phyloP scores from a whole-genome alignment of 176 grass and related monocot genomes.

The Metroxylon sagu region DNA sequence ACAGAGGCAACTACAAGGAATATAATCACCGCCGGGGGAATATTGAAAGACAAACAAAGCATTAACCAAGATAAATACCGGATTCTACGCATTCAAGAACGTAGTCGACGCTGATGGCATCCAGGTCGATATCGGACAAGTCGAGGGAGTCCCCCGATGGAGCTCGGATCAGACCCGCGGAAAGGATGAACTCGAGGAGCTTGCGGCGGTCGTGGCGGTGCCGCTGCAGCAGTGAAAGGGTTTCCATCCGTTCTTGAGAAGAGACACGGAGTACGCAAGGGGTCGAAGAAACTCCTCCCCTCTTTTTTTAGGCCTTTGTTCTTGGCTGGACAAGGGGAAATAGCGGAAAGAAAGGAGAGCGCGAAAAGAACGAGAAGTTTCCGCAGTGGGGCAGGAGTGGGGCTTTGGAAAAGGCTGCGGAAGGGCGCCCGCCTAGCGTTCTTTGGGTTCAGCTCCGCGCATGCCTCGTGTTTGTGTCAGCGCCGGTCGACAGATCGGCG shows the following conservation, averaged over 20 bases:
- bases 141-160: slow-evolving; percentile 31
- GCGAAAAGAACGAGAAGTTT: too few species aligned
- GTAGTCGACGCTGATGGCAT: slow-evolving; percentile 63
- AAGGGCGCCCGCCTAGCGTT: too few species aligned
- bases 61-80: slow-evolving; percentile 23
- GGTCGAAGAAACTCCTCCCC: too few species aligned
- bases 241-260: slow-evolving; percentile 33
- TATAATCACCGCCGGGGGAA: neutral
- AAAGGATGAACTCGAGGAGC: slow-evolving; percentile 73
- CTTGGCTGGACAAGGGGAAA: too few species aligned
- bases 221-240: slow-evolving; percentile 40
- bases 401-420: too few species aligned
- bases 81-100: slow-evolving; percentile 57
- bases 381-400: too few species aligned
- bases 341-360: too few species aligned
- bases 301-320: too few species aligned
- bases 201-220: slow-evolving; percentile 69
- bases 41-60: neutral
- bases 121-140: slow-evolving; percentile 63
- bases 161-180: slow-evolving; percentile 15
- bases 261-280: too few species aligned
- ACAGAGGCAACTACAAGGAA: slow-evolving; percentile 1
- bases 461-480: too few species aligned
- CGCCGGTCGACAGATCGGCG: too few species aligned
- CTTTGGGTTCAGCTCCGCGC: too few species aligned